Evolutionary conservation across 306 rosid species (phyloP), one percentile per base, ranked within the genome.

Genomic region (Glycyrrhiza uralensis): DNA sequence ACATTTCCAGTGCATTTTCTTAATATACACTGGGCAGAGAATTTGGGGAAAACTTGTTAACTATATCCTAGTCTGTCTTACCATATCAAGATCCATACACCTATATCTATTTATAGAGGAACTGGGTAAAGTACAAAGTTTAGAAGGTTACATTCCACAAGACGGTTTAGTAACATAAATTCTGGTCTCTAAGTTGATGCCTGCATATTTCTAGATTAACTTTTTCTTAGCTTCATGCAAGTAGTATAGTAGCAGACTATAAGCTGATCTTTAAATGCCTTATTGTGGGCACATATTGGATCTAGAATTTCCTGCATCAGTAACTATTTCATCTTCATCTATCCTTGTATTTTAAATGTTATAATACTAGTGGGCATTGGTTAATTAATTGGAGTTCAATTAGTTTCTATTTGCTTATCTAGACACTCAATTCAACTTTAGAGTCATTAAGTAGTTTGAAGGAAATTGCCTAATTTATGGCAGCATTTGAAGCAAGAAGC

Each of bases 401-500:
- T 13, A 15, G 4, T 19, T 30, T 19, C 12, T 59, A 32, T 51
- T 39, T 63, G 41, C 30, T 15, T 33, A 52, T 45, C 14, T 59
- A 49, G 22, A 17, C 47, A 35, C 29, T 35, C 3, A 13, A 3
- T 55, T 59, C 38, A 28, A 58, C 36, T 20, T 22, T 14, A 32
- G 4, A 66, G 30, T 45, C 42, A 54, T 44, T n/a, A n/a, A n/a
- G 44, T 51, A 36, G 7, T 63, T 67, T 46, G 64, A 73, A 59
- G 59, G 15, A 41, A 44, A 58, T 20, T 80, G 41, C 2, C 13
- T 51, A 52, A 20, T 45, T 20, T 39, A 24, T 84, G 65, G 75
- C 94, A 93, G 98, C 85, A 77, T 24, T 49, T 87, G 85, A 84
- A 84, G 81, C 81, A 86, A 73, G 93, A 87, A 84, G 83, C 88